Conservation (phyloP, 176 grass and related monocot genomes). For the Oryza australiensis region DNA sequence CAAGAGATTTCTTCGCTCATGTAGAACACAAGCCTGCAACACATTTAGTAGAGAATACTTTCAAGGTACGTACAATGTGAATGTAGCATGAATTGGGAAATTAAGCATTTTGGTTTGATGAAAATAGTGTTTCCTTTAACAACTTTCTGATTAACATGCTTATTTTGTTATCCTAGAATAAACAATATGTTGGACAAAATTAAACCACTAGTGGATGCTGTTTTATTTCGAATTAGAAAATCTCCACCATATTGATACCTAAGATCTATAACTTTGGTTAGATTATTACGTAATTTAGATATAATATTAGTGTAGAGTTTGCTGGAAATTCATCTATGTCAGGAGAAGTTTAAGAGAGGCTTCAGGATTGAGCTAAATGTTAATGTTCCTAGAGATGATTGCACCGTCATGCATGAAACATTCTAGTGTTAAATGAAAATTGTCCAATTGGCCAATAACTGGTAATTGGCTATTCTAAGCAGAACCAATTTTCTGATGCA, state of each 20-base stretch:
- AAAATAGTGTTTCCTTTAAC: background rate
- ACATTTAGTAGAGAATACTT: conserved; percentile 19
- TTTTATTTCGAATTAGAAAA: background rate
- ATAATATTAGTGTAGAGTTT: conserved; percentile 6
- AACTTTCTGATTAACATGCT: background rate
- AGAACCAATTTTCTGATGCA: too few species aligned
- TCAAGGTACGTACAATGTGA: conserved; percentile 25
- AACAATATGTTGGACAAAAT: background rate
- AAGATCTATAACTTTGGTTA: background rate
- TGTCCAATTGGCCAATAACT: background rate
- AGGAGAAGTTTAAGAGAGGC: conserved; percentile 10
- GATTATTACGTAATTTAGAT: background rate
- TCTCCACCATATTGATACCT: background rate
- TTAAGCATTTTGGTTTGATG: conserved; percentile 10
- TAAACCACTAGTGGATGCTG: background rate
- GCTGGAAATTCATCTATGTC: background rate
- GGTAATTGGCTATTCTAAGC: conserved; percentile 1
- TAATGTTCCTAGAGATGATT: background rate
- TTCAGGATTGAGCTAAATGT: conserved; percentile 14
- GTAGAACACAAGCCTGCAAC: conserved; percentile 82
- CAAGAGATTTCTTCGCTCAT: conserved; percentile 67
- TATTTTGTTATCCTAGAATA: background rate
- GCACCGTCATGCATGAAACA: background rate
- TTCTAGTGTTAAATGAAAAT: conserved; percentile 4
- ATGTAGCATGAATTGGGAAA: background rate